A percentile compares a stretch with the other conserved stretches of the same genome.
Conservation (phyloP, 2,329 filamentous ascomycete genomes). For the Graphium sp. region DNA sequence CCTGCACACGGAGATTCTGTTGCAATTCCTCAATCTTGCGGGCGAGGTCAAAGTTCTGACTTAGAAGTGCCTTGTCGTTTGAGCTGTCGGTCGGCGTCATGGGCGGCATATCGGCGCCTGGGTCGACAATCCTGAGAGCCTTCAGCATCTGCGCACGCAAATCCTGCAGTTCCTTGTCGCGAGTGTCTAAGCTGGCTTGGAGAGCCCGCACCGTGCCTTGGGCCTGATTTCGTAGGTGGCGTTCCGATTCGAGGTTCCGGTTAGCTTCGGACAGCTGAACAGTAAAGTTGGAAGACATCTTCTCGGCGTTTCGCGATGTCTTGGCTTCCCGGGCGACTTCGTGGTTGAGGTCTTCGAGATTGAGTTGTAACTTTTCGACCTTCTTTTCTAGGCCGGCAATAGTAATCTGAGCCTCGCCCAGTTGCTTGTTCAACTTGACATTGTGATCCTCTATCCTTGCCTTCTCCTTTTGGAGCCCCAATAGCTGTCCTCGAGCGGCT, state of each 20-base stretch:
- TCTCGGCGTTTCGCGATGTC: conserved; percentile 76
- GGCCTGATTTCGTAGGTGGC: conserved; percentile 69
- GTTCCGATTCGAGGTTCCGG: conserved; percentile 76
- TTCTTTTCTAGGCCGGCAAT: conserved; percentile 83
- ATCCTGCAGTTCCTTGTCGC: conserved; percentile 66
- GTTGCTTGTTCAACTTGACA: conserved; percentile 62
- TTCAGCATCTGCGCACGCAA: conserved; percentile 65
- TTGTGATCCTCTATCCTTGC: conserved; percentile 68
- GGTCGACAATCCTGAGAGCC: conserved; percentile 76
- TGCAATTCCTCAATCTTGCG: conserved; percentile 80
- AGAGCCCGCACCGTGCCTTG: conserved; percentile 72
- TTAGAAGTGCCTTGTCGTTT: conserved; percentile 47
- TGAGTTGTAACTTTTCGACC: conserved; percentile 79
- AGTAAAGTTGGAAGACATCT: conserved; percentile 62
- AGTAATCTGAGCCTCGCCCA: conserved; percentile 70
- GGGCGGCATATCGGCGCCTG: conserved; percentile 48
- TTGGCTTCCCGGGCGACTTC: conserved; percentile 84
- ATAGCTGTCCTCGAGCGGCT: conserved; percentile 60
- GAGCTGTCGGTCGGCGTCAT: conserved; percentile 29
- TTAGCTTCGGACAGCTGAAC: conserved; percentile 81
- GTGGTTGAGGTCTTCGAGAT: conserved; percentile 80
- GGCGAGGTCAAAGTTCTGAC: conserved; percentile 67
- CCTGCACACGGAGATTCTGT: conserved; percentile 69
- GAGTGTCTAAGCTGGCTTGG: conserved; percentile 61
- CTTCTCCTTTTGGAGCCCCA: conserved; percentile 70